Base-by-base conservation (phyloP, 805 yeast genomes). In the Nakazawaea wickerhamii region DNA sequence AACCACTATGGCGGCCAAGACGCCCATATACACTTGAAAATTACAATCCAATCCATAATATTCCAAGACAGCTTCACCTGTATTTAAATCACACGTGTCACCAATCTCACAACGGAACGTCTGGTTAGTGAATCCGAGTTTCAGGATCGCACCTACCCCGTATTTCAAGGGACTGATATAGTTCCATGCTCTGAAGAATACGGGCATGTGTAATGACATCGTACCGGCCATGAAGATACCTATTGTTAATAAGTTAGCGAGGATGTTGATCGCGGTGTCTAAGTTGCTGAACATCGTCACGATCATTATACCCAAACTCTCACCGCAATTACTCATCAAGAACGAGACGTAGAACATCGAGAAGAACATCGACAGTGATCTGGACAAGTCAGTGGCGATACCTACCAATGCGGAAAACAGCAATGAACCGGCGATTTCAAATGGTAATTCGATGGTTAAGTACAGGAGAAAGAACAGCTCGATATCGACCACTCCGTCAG, bases 221-320 rank as follows among this genome's bases (percentile, higher is more conserved):
- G 85, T 66, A 4, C 93, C 95, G 1, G 83, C 84, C 87, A 84
- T 81, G 53, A 82, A 76, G 5, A 80, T 70, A 1, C 87, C 88
- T 37, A 83, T 60, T 11, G 81, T 71, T 43, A 81, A 58, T 13
- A 80, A 50, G 15, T 73, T 70, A 2, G 85, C 68, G 28, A 84
- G 73, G 6, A 81, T 57, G 54, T 81, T 82, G 15, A 82, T 78
- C 2, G 87, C 89, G 48, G 84, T 70, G 0, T 90, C 91, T 36
- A 83, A 67, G 49, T 83, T 82, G 38, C 63, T 57, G 53, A 84
- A 80, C 1, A 81, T 48, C 6, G 85, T 75, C 51, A 81, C 81
- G 38, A 84, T 77, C 43, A 80, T 67, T 8, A 84, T 83, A 1
- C 91, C 93, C 28, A 84, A 60, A 4, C 86, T 77, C 54, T 84